Base-by-base conservation (phyloP, 1,139 yeast genomes). In the Hyphopichia buzzinii region DNA sequence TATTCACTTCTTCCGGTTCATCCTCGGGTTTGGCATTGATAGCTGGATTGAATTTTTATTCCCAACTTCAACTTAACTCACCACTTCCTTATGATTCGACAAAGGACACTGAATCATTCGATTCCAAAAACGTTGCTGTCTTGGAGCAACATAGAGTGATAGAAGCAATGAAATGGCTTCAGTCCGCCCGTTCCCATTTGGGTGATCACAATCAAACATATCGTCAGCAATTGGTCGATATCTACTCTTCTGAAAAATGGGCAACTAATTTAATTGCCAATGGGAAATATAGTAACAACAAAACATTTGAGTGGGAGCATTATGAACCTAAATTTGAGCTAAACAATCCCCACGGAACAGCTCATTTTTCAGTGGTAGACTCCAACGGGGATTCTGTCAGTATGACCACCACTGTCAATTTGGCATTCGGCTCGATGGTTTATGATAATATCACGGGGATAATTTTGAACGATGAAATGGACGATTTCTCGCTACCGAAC, bases 141-240 rank as follows among this genome's bases (percentile, higher is more conserved):
- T 50, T 72, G 4, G 69, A 75, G n/a, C 67, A 80, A 2, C 96
- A 87, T 50, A 71, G 86, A 38, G 55, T 88, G 11, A 66, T 89
- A 11, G 98, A 92, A 59, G 66, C 86, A 5, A 88, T 90, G 94
- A 90, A 90, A 59, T 92, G 96, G 96, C 75, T 88, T 74, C 87
- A 90, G 1, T 75, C 94, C 8, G 90, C 84, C 0, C 72, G 97
- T 40, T 79, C 92, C 13, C 74, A 86, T 48, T 71, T 90, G 17
- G 97, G 97, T 1, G 96, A 88, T 50, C 33, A 36, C 11, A 48
- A 56, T 29, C 22, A 34, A 8, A 42, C 55, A 0, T 55, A 52
- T 37, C 44, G 49, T 42, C 29, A 49, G 30, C 43, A 48, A 6
- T 51, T 74, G 23, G 59, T 67, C 27, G 37, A 48, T 0, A 57